These are phyloP conservation scores for Kokia cookei DNA, from an alignment of 441 rosid genomes.

Conservation along the genomic window DNA sequence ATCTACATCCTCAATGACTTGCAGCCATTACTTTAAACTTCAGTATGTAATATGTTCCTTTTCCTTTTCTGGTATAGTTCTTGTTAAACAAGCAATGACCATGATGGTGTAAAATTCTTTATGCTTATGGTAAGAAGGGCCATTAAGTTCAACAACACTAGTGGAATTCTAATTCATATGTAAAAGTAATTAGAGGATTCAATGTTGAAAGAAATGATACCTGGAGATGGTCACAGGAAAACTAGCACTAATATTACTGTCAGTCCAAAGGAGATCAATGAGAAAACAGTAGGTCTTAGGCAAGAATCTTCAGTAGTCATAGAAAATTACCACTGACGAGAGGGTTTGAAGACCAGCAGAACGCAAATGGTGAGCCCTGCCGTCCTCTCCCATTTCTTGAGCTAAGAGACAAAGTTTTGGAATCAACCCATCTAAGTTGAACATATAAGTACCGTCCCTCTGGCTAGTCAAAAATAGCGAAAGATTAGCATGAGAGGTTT, in stretches of 20 bases:
- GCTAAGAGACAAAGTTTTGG: slow-evolving; percentile 57
- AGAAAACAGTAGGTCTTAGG: neutral
- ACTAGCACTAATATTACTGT: neutral
- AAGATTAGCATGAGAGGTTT: slow-evolving; percentile 7
- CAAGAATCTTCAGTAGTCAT: neutral
- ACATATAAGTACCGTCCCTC: slow-evolving; percentile 62
- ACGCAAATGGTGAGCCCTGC: slow-evolving; percentile 28
- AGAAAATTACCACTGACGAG: slow-evolving; percentile 43
- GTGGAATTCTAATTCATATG: neutral
- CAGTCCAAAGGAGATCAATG: neutral
- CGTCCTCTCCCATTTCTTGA: slow-evolving; percentile 55
- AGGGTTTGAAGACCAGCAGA: slow-evolving; percentile 61
- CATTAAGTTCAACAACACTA: neutral
- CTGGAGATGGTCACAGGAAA: neutral
- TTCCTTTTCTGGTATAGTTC: neutral
- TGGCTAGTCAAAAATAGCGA: slow-evolving; percentile 21
- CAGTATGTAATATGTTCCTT: neutral
- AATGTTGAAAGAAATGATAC: neutral
- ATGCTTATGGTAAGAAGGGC: neutral
- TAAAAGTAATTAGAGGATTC: neutral
- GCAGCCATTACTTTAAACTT: neutral
- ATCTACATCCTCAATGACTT: neutral
- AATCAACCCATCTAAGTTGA: slow-evolving; percentile 57
- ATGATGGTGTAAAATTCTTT: neutral
- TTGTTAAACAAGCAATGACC: neutral